A percentile compares a stretch with the other conserved stretches of the same genome.
These are phyloP conservation scores for Infundibulicybe gibba DNA, from an alignment of 768 basidiomycete genomes.

Conservation along the genomic window DNA sequence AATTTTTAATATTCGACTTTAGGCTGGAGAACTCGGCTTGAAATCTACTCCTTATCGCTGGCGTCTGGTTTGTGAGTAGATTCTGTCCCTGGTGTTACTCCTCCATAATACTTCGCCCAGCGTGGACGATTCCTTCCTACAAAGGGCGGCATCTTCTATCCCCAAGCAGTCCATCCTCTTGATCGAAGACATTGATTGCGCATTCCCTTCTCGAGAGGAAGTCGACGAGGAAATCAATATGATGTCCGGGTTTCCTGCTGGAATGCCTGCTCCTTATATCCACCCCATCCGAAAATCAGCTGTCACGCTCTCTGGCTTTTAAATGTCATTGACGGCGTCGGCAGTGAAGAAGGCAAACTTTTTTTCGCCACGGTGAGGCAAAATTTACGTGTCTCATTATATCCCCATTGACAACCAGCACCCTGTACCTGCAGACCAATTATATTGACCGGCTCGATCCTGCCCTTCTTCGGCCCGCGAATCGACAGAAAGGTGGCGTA, in stretches of 20 bases:
- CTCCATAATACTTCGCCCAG: conserved; percentile 16
- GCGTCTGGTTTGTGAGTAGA: conserved; percentile 40
- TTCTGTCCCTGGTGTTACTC: neutral
- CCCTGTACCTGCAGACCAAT: conserved; percentile 40
- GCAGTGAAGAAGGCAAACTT: conserved; percentile 58
- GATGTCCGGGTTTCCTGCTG: neutral
- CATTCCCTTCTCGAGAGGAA: conserved; percentile 42
- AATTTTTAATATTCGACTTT: conserved; percentile 1
- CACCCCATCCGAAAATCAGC: conserved; percentile 15
- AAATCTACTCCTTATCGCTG: conserved; percentile 68
- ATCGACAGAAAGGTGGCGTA: conserved; percentile 55
- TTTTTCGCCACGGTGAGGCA: conserved; percentile 53
- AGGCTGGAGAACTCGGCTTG: conserved; percentile 71
- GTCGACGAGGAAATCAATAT: neutral
- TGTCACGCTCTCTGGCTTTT: conserved; percentile 54
- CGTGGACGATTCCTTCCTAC: conserved; percentile 47
- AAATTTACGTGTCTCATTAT: neutral
- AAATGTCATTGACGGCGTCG: conserved; percentile 59
- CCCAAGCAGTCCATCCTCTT: conserved; percentile 53
- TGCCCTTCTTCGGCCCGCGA: conserved; percentile 52
- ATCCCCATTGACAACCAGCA: neutral
- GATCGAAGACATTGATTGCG: conserved; percentile 62
- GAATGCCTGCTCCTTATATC: conserved; percentile 4
- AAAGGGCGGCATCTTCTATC: conserved; percentile 39
- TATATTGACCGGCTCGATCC: conserved; percentile 52